These are phyloP conservation scores for Proliferodiscus dingleyae DNA, from an alignment of 2,329 filamentous ascomycete genomes.

Conservation along the genomic window DNA sequence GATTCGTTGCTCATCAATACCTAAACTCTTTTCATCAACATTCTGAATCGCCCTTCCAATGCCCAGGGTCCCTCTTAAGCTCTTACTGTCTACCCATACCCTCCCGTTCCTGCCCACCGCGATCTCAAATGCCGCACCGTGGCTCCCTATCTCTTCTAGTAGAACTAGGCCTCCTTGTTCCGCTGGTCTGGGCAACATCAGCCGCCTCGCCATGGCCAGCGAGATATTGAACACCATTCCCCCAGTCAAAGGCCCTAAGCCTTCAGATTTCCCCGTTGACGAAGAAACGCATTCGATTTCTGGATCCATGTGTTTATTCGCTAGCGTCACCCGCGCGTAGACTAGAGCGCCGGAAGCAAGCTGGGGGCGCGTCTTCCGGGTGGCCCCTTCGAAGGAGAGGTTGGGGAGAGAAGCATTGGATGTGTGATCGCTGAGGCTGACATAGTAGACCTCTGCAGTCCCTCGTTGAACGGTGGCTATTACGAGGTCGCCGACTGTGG, in stretches of 20 bases:
- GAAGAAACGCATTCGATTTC: conserved; percentile 88
- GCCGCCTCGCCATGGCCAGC: conserved; percentile 71
- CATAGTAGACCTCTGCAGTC: conserved; percentile 72
- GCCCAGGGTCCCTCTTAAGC: conserved; percentile 64
- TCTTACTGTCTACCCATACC: conserved; percentile 85
- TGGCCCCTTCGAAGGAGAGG: conserved; percentile 87
- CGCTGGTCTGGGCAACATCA: conserved; percentile 61
- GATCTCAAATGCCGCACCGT: conserved; percentile 84
- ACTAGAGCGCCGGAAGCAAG: conserved; percentile 72
- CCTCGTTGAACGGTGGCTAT: conserved; percentile 80
- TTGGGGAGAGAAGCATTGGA: conserved; percentile 70
- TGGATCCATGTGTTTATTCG: conserved; percentile 77
- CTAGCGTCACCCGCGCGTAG: conserved; percentile 77
- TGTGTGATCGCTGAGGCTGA: conserved; percentile 64
- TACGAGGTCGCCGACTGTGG: conserved; percentile 76
- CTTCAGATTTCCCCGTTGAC: conserved; percentile 81
- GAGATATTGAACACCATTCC: conserved; percentile 86
- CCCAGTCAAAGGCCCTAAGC: conserved; percentile 74
- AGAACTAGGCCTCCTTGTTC: conserved; percentile 64
- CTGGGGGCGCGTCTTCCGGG: conserved; percentile 84
- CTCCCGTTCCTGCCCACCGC: conserved; percentile 89
- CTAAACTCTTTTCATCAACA: conserved; percentile 65
- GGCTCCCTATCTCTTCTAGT: conserved; percentile 70
- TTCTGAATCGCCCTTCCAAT: conserved; percentile 75
- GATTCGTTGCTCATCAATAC: conserved; percentile 63